A percentile compares a stretch with the other conserved stretches of the same genome.
Conservation (phyloP, 306 rosid species). For the Rosa rugosa region DNA sequence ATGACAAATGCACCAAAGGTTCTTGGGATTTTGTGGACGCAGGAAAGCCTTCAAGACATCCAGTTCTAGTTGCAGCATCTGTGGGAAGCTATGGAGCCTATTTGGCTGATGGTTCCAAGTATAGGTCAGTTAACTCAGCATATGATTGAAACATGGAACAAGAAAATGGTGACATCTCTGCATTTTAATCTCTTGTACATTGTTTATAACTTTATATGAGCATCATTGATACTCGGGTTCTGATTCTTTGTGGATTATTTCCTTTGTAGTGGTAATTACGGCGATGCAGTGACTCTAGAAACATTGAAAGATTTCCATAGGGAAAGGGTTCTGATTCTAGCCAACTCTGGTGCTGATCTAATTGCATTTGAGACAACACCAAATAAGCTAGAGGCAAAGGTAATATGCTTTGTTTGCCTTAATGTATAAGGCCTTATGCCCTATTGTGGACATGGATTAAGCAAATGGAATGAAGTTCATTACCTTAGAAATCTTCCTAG, state of each 20-base stretch:
- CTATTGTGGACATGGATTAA: neutral
- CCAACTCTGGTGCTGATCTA: slow-evolving; percentile 70
- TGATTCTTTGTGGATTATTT: neutral
- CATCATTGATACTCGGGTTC: neutral
- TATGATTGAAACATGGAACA: neutral
- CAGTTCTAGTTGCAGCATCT: slow-evolving; percentile 78
- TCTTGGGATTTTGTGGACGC: slow-evolving; percentile 44
- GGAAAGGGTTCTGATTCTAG: slow-evolving; percentile 75
- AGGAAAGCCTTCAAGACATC: slow-evolving; percentile 40
- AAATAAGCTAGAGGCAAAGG: slow-evolving; percentile 81
- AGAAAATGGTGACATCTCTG: neutral
- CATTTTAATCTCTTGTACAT: neutral
- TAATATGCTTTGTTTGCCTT: slow-evolving; percentile 15
- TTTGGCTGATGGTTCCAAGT: slow-evolving; percentile 76
- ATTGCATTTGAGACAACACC: slow-evolving; percentile 90
- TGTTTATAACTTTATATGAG: neutral
- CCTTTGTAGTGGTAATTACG: slow-evolving; percentile 66
- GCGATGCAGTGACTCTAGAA: slow-evolving; percentile 59
- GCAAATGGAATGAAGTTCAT: neutral
- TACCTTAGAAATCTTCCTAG: neutral
- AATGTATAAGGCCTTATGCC: neutral
- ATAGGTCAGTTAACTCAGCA: slow-evolving; percentile 30
- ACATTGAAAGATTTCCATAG: slow-evolving; percentile 73
- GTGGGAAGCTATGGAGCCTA: slow-evolving; percentile 91
- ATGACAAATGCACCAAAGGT: slow-evolving; percentile 52